These are phyloP conservation scores for Daldinia loculata DNA, from an alignment of 495 filamentous ascomycete genomes.

Conservation along the genomic window DNA sequence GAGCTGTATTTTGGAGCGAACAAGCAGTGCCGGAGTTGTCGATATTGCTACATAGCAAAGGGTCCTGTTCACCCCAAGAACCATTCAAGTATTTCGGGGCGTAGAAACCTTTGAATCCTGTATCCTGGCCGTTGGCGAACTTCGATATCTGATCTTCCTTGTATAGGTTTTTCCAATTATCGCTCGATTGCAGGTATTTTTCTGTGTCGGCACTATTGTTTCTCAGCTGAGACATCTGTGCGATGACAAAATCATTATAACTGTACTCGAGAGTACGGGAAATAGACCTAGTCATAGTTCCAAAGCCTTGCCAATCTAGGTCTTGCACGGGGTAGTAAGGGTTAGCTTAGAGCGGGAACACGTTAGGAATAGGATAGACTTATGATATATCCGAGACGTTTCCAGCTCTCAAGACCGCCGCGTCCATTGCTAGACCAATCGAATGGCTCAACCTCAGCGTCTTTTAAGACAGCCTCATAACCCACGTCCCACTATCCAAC, in stretches of 20 bases:
- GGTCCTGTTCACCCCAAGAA: conserved; percentile 75
- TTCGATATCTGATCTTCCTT: conserved; percentile 68
- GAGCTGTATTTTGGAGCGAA: conserved; percentile 67
- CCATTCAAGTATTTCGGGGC: conserved; percentile 72
- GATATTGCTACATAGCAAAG: conserved; percentile 68
- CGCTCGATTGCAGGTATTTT: conserved; percentile 68
- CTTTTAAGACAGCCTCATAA: conserved; percentile 76
- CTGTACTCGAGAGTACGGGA: conserved; percentile 79
- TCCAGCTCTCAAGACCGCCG: conserved; percentile 74
- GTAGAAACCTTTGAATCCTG: conserved; percentile 72
- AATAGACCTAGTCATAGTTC: conserved; percentile 74
- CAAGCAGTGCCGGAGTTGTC: conserved; percentile 61
- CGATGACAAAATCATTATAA: conserved; percentile 80
- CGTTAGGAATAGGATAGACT: background rate
- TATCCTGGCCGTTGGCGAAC: conserved; percentile 65
- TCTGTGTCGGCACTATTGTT: conserved; percentile 63
- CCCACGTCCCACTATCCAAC: conserved; percentile 67
- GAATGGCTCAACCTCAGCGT: conserved; percentile 76
- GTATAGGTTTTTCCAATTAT: conserved; percentile 76
- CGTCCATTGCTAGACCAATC: conserved; percentile 78
- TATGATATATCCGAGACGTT: conserved; percentile 68
- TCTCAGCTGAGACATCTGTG: conserved; percentile 66
- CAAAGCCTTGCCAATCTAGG: conserved; percentile 71
- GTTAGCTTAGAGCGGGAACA: background rate
- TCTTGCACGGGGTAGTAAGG: conserved; percentile 63